phyloP scores from a whole-genome alignment of 1,284 basidiomycete genomes.

The Porodaedalea pini region DNA sequence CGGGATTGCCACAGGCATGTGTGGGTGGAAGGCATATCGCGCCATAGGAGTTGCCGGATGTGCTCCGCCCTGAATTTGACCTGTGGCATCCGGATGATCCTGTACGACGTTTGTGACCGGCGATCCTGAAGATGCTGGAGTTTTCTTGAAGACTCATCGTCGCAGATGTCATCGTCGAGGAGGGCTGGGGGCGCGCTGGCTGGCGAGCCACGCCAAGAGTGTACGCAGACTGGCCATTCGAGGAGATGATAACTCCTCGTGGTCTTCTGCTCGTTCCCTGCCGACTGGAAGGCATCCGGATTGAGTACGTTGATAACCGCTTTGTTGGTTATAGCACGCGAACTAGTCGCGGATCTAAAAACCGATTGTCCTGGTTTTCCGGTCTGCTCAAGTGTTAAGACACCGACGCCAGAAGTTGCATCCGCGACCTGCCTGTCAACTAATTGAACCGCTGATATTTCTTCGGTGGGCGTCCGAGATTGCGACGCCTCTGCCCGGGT shows the following conservation, averaged over 20 bases:
- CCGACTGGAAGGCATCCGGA: conserved; percentile 3
- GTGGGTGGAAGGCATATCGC: neutral
- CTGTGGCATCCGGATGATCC: neutral
- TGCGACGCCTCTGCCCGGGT: conserved; percentile 4
- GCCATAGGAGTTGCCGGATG: neutral
- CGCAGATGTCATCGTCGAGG: neutral
- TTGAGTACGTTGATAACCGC: conserved; percentile 8
- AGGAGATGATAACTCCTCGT: conserved; percentile 6
- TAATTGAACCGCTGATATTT: neutral
- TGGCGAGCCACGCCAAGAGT: neutral
- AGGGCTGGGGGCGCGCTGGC: neutral
- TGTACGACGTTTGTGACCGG: neutral
- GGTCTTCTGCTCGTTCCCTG: neutral
- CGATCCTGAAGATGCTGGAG: neutral
- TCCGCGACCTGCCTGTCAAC: conserved; percentile 14
- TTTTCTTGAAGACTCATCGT: neutral
- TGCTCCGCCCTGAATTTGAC: neutral
- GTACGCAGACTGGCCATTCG: neutral
- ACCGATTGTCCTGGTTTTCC: neutral
- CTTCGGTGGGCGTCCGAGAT: conserved; percentile 6
- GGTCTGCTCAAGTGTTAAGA: conserved; percentile 13
- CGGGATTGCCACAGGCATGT: neutral
- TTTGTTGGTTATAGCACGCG: neutral
- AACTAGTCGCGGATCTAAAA: neutral
- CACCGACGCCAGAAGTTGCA: conserved; percentile 9